These are phyloP conservation scores for Onygena corvina DNA, from an alignment of 2,329 filamentous ascomycete species.

Conservation along the genomic window DNA sequence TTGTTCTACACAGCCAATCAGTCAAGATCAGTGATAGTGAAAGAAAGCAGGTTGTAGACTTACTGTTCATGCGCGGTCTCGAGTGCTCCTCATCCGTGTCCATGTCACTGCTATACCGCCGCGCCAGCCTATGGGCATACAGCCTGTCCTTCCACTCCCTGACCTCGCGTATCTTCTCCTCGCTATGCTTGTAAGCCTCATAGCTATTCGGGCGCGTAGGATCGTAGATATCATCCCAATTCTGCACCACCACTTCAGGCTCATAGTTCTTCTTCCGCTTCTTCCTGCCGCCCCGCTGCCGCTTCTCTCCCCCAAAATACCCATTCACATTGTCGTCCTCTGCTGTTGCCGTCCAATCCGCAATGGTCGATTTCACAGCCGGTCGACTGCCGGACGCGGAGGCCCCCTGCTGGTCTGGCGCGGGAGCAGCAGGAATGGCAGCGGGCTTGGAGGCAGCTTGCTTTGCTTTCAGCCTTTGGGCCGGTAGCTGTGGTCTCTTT, in stretches of 20 bases:
- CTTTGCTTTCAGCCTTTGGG: constrained; percentile 52
- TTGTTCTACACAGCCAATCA: constrained; percentile 26
- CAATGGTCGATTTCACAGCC: constrained; percentile 55
- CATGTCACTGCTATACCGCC: constrained; percentile 34
- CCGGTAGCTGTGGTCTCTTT: constrained; percentile 57
- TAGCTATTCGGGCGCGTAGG: constrained; percentile 70
- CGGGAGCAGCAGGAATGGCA: constrained; percentile 8
- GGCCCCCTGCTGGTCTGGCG: constrained; percentile 15
- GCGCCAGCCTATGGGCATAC: constrained; percentile 55
- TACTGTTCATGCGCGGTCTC: constrained; percentile 37
- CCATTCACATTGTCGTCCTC: constrained; percentile 67
- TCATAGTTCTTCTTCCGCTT: constrained; percentile 61
- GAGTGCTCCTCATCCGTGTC: constrained; percentile 39
- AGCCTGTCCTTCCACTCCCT: constrained; percentile 75
- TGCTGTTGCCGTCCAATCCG: constrained; percentile 65
- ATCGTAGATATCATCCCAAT: constrained; percentile 91
- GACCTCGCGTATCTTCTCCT: constrained; percentile 68
- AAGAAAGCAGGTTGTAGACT: constrained; percentile 17
- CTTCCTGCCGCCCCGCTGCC: constrained; percentile 63
- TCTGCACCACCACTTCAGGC: constrained; percentile 44
- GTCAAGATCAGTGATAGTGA: constrained; percentile 13
- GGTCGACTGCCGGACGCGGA: constrained; percentile 29
- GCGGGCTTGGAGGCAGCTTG: constrained; percentile 43
- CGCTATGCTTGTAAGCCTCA: constrained; percentile 70
- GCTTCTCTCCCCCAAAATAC: constrained; percentile 54